A percentile compares a stretch with the other conserved stretches of the same genome.
These are phyloP conservation scores for Pichia sp. DNA, from an alignment of 1,139 yeast genomes.

Conservation along the genomic window DNA sequence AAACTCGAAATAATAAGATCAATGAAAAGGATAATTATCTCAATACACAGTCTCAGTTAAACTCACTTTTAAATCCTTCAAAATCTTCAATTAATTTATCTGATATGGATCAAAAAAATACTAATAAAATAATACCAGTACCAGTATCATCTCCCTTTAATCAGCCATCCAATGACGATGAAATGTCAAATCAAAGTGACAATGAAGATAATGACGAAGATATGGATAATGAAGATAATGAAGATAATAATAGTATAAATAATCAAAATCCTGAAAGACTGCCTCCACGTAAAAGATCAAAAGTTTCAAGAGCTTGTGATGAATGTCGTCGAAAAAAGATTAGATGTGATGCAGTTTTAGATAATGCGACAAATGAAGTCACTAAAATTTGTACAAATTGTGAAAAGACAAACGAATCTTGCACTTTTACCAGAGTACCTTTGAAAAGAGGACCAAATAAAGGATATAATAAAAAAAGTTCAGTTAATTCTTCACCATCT, in stretches of 20 bases:
- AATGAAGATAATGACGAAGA: slow-evolving; percentile 4
- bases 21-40: background rate
- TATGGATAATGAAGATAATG: background rate
- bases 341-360: slow-evolving; percentile 54
- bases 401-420: slow-evolving; percentile 44
- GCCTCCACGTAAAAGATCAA: slow-evolving; percentile 44
- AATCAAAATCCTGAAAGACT: background rate
- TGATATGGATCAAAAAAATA: background rate
- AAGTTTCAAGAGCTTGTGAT: slow-evolving; percentile 65
- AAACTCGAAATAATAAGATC: too few relatives aligned
- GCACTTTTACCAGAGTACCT: slow-evolving; percentile 64
- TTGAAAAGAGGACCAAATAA: slow-evolving; percentile 74
- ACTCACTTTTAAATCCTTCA: slow-evolving; percentile 10
- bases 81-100: slow-evolving; percentile 6
- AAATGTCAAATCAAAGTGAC: background rate
- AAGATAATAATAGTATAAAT: background rate
- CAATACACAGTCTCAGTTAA: background rate
- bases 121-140: background rate
- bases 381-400: slow-evolving; percentile 54
- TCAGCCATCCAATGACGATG: background rate
- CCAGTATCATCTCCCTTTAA: background rate
- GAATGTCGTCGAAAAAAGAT: slow-evolving; percentile 61
- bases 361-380: slow-evolving; percentile 37
- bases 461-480: slow-evolving; percentile 46
- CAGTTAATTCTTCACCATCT: background rate